Base-by-base conservation (phyloP, 805 yeast species). In the Hanseniaspora singularis region DNA sequence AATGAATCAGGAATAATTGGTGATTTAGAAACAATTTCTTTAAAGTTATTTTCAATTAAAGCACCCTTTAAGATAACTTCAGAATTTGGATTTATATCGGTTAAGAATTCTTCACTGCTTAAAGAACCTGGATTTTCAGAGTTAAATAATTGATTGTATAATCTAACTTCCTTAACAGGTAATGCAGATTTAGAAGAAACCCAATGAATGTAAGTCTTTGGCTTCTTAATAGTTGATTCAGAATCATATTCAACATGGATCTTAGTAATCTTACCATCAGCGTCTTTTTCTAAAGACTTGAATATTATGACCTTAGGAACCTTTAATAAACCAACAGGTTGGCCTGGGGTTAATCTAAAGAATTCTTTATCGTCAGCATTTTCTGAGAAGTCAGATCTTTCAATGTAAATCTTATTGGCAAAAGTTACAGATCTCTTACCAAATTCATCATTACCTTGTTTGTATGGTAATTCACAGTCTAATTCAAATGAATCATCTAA, bases 161-260 rank as follows among this genome's bases (percentile, higher is more conserved):
- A 71, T 65, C 97, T 78, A 22, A 88, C 82, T 65, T 92, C 94
- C 26, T 71, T 64, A 49, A 92, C 63, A 46, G 64, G 64, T 39
- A 81, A 69, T 3, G 89, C 88, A 56, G 75, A 68, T 51, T 74
- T 72, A 27, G 68, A 66, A 43, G 96, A 94, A 43, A 92, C 79
- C 98, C 98, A 92, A 67, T 92, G 98, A 59, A 92, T 87, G 61
- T 71, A 92, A 9, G 98, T 88, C 75, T 89, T 92, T 59, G 98
- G 98, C 61, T 84, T 86, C 63, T 71, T 74, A 53, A 69, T 69
- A 42, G 63, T 66, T 18, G 68, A 63, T 47, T 75, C 84, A 52
- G 76, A 76, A 59, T 87, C 83, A 59, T 89, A 92, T 56, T 79
- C 74, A 42, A 82, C 95, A 55, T 80, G 79, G 49, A 92, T 75